Base-by-base conservation (phyloP, 2,329 filamentous ascomycete species). In the Colletotrichum sp. region DNA sequence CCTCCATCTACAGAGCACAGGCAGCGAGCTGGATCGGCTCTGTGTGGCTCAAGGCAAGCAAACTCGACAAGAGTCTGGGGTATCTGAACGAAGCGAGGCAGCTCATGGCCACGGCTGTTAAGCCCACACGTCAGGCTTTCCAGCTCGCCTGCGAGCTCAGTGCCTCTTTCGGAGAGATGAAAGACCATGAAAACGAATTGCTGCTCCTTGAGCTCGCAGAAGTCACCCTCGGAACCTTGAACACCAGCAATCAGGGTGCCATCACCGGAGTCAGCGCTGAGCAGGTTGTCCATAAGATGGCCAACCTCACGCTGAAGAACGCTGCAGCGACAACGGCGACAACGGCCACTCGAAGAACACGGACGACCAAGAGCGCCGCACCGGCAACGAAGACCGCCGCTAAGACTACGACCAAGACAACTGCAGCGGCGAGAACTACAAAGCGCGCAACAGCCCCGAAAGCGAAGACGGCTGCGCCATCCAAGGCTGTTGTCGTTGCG, bases 1-100 rank as follows among this genome's bases (percentile, higher is more conserved):
- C 94, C 0, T 88, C 90, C 44, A 88, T 93, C 15, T 90, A 91
- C 79, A 84, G 87, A 57, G 88, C 90, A 1, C 88, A 91, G 77
- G 89, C 89, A 9, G 87, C 89, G 5, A 86, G 88, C 6, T 90
- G 90, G 88, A 85, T 89, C 16, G 90, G 90, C 2, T 88, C 86
- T 3, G 84, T 92, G n/a, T 90, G 88, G 75, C 83, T 90, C 64
- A 90, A 88, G 75, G 90, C 91, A n/a, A 90, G 91, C 27, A 88
- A 92, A 68, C 83, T 92, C 4, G 86, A 90, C 1, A 91, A 91
- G 75, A 91, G 93, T 2, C 84, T 89, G 2, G 86, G 90, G 28
- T 84, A 90, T n/a, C 86, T 91, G 4, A 85, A 88, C 7, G 87
- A 90, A 44, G 90, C 91, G 8, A 87, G 90, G 32, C 83, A 88